phyloP scores from a whole-genome alignment of 139 green algal species.

The Chlorella ohadii region DNA sequence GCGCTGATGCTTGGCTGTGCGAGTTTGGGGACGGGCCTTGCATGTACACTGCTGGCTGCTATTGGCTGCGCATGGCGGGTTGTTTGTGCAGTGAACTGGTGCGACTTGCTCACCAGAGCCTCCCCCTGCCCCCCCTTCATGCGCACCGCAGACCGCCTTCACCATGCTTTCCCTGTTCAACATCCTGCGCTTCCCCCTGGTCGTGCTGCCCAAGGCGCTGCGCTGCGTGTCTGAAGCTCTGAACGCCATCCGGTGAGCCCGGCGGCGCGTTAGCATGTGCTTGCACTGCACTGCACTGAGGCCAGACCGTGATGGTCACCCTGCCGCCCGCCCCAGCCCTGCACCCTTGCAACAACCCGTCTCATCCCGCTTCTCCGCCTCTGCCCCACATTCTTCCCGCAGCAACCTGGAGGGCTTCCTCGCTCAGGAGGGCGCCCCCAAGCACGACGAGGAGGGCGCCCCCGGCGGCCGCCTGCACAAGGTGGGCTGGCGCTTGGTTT shows the following conservation, averaged over 20 bases:
- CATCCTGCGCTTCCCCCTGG: constrained; percentile 81
- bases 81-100: no score
- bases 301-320: no score
- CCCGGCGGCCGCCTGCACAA: constrained; percentile 30
- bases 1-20: no score
- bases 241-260: constrained; percentile 30
- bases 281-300: no score
- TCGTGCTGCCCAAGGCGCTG: constrained; percentile 81
- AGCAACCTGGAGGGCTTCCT: constrained; percentile 65
- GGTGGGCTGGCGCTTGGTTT: neutral
- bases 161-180: constrained; percentile 84
- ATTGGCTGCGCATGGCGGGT: no score
- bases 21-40: no score
- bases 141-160: constrained; percentile 63
- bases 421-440: constrained; percentile 47
- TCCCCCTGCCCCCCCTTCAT: constrained; percentile 27
- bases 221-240: constrained; percentile 60
- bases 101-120: neutral
- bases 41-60: no score
- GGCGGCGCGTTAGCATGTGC: no score
- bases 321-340: no score
- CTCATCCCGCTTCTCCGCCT: no score
- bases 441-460: constrained; percentile 31
- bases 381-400: neutral
- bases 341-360: no score